These are phyloP conservation scores for Neoboletus brunneissimus DNA, from an alignment of 768 basidiomycete genomes.

Conservation along the genomic window DNA sequence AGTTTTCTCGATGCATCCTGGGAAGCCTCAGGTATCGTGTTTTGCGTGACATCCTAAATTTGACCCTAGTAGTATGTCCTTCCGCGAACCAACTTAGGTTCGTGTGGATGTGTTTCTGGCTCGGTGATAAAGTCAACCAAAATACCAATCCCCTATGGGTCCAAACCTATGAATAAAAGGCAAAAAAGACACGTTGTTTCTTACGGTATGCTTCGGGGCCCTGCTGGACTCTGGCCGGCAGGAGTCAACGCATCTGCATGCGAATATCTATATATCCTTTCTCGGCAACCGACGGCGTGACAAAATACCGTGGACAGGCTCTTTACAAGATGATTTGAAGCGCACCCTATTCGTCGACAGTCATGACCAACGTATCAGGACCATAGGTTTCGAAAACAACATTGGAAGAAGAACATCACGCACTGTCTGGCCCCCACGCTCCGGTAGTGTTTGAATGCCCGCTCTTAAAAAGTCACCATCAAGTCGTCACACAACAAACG, in stretches of 20 bases:
- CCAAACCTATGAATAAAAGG: not conserved
- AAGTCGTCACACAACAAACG: not conserved
- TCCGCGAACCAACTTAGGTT: constrained; percentile 30
- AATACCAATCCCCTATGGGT: constrained; percentile 46
- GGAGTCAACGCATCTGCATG: constrained; percentile 43
- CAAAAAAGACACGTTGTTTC: constrained; percentile 1
- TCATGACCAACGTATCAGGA: constrained; percentile 46
- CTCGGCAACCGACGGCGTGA: constrained; percentile 34
- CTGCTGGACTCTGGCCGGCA: constrained; percentile 51
- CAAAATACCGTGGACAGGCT: constrained; percentile 20
- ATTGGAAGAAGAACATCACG: not conserved
- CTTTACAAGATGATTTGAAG: not conserved
- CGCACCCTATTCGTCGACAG: constrained; percentile 60
- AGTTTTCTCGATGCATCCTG: constrained; percentile 20
- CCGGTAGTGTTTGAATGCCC: constrained; percentile 30
- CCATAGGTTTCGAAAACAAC: constrained; percentile 39
- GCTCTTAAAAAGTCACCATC: constrained; percentile 15
- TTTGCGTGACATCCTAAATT: constrained; percentile 43
- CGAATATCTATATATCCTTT: constrained; percentile 45
- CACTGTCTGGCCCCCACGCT: constrained; percentile 40
- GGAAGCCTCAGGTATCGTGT: constrained; percentile 37
- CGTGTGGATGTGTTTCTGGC: constrained; percentile 45
- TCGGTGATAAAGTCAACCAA: constrained; percentile 46
- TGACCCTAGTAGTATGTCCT: constrained; percentile 27
- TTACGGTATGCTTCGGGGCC: constrained; percentile 51